These are phyloP conservation scores for Botrytis squamosa DNA, from an alignment of 2,329 filamentous ascomycete genomes.

Conservation along the genomic window DNA sequence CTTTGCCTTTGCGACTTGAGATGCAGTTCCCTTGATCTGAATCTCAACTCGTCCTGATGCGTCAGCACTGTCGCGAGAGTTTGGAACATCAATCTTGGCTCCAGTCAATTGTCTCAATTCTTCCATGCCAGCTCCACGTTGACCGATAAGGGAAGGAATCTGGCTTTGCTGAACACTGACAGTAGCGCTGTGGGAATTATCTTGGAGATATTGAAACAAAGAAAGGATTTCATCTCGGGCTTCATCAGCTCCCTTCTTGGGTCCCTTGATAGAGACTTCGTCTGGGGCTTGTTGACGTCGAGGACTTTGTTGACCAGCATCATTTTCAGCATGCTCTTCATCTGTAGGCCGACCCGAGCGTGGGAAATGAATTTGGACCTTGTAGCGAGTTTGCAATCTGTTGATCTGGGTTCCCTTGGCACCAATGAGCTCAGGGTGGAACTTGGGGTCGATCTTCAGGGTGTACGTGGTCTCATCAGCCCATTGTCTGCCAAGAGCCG, in stretches of 20 bases:
- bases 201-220: conserved; percentile 83
- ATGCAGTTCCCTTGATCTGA: conserved; percentile 86
- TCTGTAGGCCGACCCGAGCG: conserved; percentile 59
- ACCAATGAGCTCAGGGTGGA: conserved; percentile 91
- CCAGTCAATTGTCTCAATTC: conserved; percentile 80
- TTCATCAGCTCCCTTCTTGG: conserved; percentile 88
- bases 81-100: conserved; percentile 88
- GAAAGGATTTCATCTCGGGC: conserved; percentile 89
- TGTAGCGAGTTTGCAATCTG: conserved; percentile 87
- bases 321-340: conserved; percentile 70
- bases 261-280: conserved; percentile 87
- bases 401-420: conserved; percentile 85
- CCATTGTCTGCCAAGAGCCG: conserved; percentile 73
- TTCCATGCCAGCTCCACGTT: conserved; percentile 87
- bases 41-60: conserved; percentile 75
- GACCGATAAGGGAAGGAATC: conserved; percentile 89
- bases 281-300: conserved; percentile 73
- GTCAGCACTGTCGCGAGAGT: conserved; percentile 67
- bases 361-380: conserved; percentile 94
- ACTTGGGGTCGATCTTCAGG: conserved; percentile 90
- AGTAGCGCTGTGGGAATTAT: conserved; percentile 77
- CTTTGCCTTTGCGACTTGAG: conserved; percentile 87
- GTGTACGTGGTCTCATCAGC: conserved; percentile 87
- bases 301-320: conserved; percentile 66
- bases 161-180: conserved; percentile 89